Base-by-base conservation (phyloP, 2,329 filamentous ascomycete species). In the Colletotrichum sp. region DNA sequence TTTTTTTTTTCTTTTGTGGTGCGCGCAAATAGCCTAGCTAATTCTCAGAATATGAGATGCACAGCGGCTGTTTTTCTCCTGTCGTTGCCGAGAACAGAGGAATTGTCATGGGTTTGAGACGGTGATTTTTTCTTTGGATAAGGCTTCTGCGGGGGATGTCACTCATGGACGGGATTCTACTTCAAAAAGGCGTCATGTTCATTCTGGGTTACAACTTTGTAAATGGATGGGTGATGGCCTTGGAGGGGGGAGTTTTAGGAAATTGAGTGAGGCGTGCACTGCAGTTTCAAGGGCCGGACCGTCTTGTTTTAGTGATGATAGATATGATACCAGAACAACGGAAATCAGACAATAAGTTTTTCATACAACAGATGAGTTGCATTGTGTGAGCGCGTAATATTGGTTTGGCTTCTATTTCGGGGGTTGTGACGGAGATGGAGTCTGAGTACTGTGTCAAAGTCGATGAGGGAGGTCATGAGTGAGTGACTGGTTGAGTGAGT, bases 291-390 rank as follows among this genome's bases (percentile, higher is more conserved):
- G 70, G 39, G 24, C 32, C 24, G n/a, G 24, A 30, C 16, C 34
- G 36, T 28, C 55, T 39, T 57, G n/a, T n/a, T 39, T 39, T n/a
- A 67, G 18, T 67, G 36, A 60, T 43, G 72, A 72, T 75, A 75
- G 18, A 61, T 30, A 60, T 43, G 72, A 72, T 75, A 75, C 61
- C 68, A 72, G 5, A 52, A 72, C 36, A 72, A 55, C 10, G 15
- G 55, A 57, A 55, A 66, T 52, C 26, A 24, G 65, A 66, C 18
- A 26, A 16, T 3, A 16, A 26, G 21, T 67, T 12, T 9, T 52
- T 24, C 21, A 36, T 10, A 36, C 6, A 43, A 4, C 1, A 7
- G 24, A 64, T 18, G 15, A 13, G 18, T 61, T 34, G 15, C 55
- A 59, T 59, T 28, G 30, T 21, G 15, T 28, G 52, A 36, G 28